Percentiles rank a stretch among this genome's conserved stretches.
Conservation (phyloP, 1,284 basidiomycete genomes). For the Ceratobasidium sp. region DNA sequence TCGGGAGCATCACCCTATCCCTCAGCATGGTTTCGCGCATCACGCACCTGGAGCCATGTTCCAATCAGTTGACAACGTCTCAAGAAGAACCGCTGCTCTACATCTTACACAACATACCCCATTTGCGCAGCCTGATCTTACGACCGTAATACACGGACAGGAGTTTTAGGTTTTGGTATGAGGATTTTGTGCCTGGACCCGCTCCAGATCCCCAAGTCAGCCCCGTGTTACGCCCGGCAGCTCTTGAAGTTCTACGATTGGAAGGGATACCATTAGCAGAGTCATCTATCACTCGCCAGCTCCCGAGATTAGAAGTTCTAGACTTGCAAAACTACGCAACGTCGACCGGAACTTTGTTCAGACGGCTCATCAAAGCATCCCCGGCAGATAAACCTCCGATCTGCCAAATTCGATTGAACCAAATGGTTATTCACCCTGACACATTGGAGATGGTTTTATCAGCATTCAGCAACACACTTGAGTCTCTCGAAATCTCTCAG, state of each 20-base stretch:
- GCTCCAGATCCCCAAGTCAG: neutral
- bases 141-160: neutral
- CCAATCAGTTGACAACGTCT: neutral
- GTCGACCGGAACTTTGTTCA: neutral
- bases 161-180: no score
- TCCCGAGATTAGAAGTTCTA: conserved; percentile 12
- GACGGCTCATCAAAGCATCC: neutral
- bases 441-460: neutral
- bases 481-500: conserved; percentile 13
- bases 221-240: neutral
- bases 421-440: neutral
- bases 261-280: neutral
- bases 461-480: conserved; percentile 4
- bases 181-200: neutral
- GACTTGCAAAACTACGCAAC: neutral
- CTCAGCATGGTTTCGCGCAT: neutral
- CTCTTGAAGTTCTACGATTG: conserved; percentile 1
- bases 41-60: conserved; percentile 1
- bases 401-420: conserved; percentile 12
- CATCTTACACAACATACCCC: neutral
- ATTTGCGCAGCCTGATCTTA: neutral
- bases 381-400: neutral
- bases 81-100: neutral
- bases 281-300: neutral
- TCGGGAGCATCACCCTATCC: neutral